These are phyloP conservation scores for Colletotrichum sansevieriae DNA, from an alignment of 2,329 filamentous ascomycete species.

Conservation along the genomic window DNA sequence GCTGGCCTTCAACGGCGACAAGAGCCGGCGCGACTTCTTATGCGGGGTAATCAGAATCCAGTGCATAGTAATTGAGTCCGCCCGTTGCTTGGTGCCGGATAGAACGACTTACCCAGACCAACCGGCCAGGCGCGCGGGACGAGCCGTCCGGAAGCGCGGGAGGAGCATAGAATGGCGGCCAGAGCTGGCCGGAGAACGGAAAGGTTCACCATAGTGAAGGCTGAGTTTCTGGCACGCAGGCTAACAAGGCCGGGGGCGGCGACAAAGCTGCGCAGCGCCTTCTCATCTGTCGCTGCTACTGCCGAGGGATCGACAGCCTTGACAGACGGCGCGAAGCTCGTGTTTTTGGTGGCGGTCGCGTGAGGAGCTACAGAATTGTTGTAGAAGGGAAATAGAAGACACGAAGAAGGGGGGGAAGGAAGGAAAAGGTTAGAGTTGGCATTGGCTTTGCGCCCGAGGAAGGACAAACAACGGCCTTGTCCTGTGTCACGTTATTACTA, in stretches of 20 bases:
- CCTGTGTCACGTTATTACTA: slow-evolving; percentile 26
- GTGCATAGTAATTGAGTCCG: slow-evolving; percentile 4
- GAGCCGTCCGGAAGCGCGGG: slow-evolving; percentile 28
- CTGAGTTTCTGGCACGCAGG: slow-evolving; percentile 31
- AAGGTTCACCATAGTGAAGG: slow-evolving; percentile 34
- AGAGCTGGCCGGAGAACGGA: slow-evolving; percentile 37
- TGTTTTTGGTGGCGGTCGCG: neutral
- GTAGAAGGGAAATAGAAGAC: slow-evolving; percentile 13
- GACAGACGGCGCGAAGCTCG: slow-evolving; percentile 10
- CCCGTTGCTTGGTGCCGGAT: neutral
- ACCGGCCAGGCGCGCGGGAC: slow-evolving; percentile 27
- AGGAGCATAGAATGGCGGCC: slow-evolving; percentile 33
- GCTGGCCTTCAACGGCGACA: slow-evolving; percentile 20
- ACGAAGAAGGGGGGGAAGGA: neutral
- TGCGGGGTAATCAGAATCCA: slow-evolving; percentile 24
- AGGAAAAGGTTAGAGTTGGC: slow-evolving; percentile 26
- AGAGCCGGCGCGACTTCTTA: slow-evolving; percentile 21
- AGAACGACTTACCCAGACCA: slow-evolving; percentile 29
- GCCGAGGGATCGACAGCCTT: slow-evolving; percentile 14
- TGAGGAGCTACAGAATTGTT: neutral
- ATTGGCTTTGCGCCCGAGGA: slow-evolving; percentile 37
- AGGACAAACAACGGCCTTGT: slow-evolving; percentile 24
- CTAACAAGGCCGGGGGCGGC: slow-evolving; percentile 29
- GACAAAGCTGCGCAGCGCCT: slow-evolving; percentile 25
- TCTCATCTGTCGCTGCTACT: slow-evolving; percentile 35